Evolutionary conservation across 495 filamentous ascomycete species (phyloP).

Genomic region (Trichoderma orchidacearum): DNA sequence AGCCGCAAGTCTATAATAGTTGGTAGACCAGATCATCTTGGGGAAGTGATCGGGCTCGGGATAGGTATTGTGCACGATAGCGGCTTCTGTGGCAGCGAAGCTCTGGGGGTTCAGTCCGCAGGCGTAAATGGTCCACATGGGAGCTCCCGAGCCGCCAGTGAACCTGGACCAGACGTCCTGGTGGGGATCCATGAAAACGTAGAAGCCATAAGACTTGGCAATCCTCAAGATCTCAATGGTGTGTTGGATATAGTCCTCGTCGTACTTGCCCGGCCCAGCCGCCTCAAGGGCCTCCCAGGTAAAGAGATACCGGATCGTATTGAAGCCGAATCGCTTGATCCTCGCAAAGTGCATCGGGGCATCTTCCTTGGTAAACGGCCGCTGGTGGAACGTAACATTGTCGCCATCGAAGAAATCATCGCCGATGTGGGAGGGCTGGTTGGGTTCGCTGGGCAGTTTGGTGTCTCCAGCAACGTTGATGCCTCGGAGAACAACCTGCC

Average conservation of each 20-base stretch:
- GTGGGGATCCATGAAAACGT: constrained; percentile 95
- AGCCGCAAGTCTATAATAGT: constrained; percentile 78
- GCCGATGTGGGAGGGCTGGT: constrained; percentile 64
- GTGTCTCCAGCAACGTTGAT: constrained; percentile 55
- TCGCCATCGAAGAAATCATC: constrained; percentile 88
- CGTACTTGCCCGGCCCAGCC: constrained; percentile 83
- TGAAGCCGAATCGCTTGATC: constrained; percentile 80
- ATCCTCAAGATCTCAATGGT: constrained; percentile 73
- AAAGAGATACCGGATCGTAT: constrained; percentile 90
- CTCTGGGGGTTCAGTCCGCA: constrained; percentile 74
- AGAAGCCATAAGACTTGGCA: constrained; percentile 84
- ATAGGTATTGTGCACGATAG: constrained; percentile 88
- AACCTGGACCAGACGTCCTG: constrained; percentile 97
- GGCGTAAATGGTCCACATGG: constrained; percentile 96
- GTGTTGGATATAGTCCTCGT: constrained; percentile 84
- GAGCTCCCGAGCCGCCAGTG: constrained; percentile 86
- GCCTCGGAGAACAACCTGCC: constrained; percentile 43
- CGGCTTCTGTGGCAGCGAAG: constrained; percentile 80
- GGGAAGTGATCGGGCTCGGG: constrained; percentile 78
- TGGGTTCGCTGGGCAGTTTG: constrained; percentile 58
- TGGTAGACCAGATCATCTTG: constrained; percentile 99
- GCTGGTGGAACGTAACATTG: constrained; percentile 73
- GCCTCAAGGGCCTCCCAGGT: constrained; percentile 99
- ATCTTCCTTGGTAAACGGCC: constrained; percentile 72
- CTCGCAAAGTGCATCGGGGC: constrained; percentile 81